phyloP scores from a whole-genome alignment of 768 basidiomycete species.

The Collybia mongolica region DNA sequence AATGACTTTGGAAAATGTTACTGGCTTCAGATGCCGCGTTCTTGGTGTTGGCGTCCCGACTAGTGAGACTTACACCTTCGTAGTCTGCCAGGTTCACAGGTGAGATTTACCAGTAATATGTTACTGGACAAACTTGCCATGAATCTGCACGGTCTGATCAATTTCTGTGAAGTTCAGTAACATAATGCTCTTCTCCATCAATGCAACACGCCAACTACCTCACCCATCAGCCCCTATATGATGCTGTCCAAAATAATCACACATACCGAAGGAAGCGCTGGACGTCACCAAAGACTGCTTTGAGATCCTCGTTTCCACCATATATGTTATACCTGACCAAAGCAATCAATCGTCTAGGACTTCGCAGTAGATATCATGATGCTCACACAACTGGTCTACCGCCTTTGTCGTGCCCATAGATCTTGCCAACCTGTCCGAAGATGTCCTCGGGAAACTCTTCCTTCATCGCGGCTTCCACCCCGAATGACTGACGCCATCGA shows the following conservation, averaged over 20 bases:
- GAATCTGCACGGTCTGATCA: conserved; percentile 73
- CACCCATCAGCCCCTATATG: conserved; percentile 3
- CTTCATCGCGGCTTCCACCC: conserved; percentile 55
- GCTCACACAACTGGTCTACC: conserved; percentile 69
- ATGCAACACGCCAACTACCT: conserved; percentile 71
- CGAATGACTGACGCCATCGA: conserved; percentile 68
- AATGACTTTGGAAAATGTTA: conserved; percentile 72
- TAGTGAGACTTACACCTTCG: conserved; percentile 63
- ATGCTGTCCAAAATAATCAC: too few species aligned
- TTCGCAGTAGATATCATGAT: neutral
- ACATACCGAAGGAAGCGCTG: conserved; percentile 70
- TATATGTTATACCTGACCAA: conserved; percentile 71
- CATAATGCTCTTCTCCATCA: conserved; percentile 69
- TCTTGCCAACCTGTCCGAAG: conserved; percentile 62
- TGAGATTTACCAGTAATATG: neutral
- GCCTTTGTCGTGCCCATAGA: conserved; percentile 70
- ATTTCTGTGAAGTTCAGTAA: conserved; percentile 70
- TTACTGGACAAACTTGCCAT: conserved; percentile 39
- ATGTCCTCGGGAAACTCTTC: conserved; percentile 63
- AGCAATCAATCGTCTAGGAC: conserved; percentile 1
- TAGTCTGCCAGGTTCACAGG: conserved; percentile 51
- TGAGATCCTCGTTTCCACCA: conserved; percentile 63
- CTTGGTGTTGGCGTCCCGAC: conserved; percentile 73
- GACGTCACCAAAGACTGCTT: conserved; percentile 75
- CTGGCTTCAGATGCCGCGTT: conserved; percentile 73